Evolutionary conservation across 2,329 filamentous ascomycete genomes (phyloP).

Genomic region (Arthrobotrys musiformis): DNA sequence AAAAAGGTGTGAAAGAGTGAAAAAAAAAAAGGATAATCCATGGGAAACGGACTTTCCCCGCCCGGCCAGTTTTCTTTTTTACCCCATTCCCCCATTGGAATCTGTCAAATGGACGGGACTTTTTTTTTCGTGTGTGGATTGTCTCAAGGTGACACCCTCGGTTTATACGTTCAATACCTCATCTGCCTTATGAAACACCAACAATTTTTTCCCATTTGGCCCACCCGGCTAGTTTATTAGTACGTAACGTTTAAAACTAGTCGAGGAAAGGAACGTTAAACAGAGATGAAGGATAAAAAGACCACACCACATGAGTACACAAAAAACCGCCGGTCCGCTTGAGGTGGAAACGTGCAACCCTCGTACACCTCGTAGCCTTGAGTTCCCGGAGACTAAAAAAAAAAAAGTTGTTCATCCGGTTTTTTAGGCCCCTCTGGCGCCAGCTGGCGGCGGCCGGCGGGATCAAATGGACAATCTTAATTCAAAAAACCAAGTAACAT

Average conservation of each 20-base stretch:
- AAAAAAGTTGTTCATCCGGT: conserved; percentile 14
- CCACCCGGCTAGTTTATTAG: too few relatives aligned
- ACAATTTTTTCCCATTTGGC: too few relatives aligned
- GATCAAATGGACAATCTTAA: conserved; percentile 11
- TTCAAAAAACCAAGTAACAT: too few relatives aligned
- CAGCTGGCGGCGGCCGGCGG: conserved; percentile 27
- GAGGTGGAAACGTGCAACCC: background rate
- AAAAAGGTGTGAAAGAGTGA: background rate
- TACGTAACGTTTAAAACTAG: conserved; percentile 1
- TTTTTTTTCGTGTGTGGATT: conserved; percentile 18
- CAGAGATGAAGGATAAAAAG: conserved; percentile 10
- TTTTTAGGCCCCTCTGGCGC: conserved; percentile 25
- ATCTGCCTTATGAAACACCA: conserved; percentile 54
- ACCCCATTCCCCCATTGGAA: conserved; percentile 1
- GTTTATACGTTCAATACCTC: conserved; percentile 37
- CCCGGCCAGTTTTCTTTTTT: conserved; percentile 31
- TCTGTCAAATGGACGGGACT: conserved; percentile 1
- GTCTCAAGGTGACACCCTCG: conserved; percentile 51
- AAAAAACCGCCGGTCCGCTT: conserved; percentile 18
- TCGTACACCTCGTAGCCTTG: conserved; percentile 6
- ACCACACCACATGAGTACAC: background rate
- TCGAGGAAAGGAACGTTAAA: conserved; percentile 24
- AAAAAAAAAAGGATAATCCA: too few relatives aligned
- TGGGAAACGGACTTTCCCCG: conserved; percentile 46
- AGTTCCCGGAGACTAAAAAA: conserved; percentile 40